Evolutionary conservation across 2,329 filamentous ascomycete species (phyloP).

Genomic region (Ophiostoma himal-ulmi): DNA sequence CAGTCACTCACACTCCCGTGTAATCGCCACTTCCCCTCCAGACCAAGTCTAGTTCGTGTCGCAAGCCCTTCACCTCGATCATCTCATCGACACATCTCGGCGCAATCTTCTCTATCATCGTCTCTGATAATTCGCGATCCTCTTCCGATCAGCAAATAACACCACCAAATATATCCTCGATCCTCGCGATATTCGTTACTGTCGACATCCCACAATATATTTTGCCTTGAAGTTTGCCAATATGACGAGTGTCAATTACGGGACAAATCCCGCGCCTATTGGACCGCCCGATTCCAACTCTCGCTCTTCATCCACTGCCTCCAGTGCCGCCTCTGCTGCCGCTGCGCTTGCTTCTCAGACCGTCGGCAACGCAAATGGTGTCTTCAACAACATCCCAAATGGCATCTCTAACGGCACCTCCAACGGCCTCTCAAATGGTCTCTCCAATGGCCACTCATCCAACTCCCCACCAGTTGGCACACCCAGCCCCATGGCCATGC

Average conservation of each 20-base stretch:
- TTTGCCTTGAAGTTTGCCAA: not conserved
- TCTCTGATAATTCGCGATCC: not conserved
- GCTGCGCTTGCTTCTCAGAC: not conserved
- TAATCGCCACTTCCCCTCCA: not conserved
- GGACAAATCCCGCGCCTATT: slow-evolving; percentile 2
- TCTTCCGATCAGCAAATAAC: not conserved
- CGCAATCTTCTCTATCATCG: not conserved
- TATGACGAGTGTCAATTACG: not conserved
- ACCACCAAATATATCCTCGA: not conserved
- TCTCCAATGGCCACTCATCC: not conserved
- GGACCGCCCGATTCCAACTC: not conserved
- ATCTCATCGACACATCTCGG: not conserved
- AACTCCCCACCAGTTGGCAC: not conserved
- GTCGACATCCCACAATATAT: not conserved
- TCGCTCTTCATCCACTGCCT: not conserved
- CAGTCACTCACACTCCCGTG: not conserved
- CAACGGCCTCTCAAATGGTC: not conserved
- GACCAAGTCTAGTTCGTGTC: not conserved
- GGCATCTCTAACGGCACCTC: not conserved
- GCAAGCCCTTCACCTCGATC: not conserved
- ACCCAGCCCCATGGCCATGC: not conserved
- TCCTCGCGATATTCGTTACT: not conserved
- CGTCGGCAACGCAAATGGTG: not conserved
- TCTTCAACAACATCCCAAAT: not conserved
- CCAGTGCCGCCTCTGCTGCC: not conserved